These are phyloP conservation scores for Solanum arcanum DNA, from an alignment of 257 asterid species.

Conservation along the genomic window DNA sequence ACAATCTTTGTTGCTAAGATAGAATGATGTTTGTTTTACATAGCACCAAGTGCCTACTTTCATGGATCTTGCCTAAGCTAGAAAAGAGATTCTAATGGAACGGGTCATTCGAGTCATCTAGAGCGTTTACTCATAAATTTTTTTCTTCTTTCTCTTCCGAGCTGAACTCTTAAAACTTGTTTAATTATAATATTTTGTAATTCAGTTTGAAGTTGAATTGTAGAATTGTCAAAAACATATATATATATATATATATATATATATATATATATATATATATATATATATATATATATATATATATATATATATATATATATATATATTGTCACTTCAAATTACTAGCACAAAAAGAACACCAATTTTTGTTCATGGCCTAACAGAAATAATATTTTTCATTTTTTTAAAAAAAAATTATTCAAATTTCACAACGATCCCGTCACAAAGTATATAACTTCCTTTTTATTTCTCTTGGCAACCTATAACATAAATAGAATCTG, in stretches of 20 bases:
- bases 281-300: no score
- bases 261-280: no score
- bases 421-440: not conserved
- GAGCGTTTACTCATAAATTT: not conserved
- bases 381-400: no score
- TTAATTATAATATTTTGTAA: no score
- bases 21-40: not conserved
- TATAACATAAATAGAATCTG: not conserved
- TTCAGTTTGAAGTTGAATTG: not conserved
- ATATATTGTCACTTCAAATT: not conserved
- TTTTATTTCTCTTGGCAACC: not conserved
- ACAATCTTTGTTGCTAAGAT: not conserved
- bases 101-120: not conserved
- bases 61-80: not conserved
- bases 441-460: not conserved
- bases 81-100: not conserved
- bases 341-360: not conserved
- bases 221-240: no score
- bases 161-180: not conserved
- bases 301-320: no score
- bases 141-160: rapidly evolving
- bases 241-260: no score
- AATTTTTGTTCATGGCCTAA: not conserved
- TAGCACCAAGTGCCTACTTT: constrained; percentile 4
- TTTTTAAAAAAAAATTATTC: no score